Conservation (phyloP, 768 basidiomycete species). For the Hemileccinum impolitum region DNA sequence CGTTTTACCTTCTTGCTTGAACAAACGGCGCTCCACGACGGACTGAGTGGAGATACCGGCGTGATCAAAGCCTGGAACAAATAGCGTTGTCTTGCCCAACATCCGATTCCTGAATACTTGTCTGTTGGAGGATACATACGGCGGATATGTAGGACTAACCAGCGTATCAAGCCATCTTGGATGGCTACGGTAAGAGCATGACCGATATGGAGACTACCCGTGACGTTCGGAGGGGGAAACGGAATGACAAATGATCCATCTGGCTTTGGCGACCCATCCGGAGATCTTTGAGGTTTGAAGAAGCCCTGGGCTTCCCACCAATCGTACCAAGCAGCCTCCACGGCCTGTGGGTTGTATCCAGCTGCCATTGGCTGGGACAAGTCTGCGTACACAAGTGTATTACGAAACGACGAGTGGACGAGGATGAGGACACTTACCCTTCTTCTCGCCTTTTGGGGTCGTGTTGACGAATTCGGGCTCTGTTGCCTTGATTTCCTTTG, state of each 20-base stretch:
- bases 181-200: slow-evolving; percentile 91
- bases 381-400: slow-evolving; percentile 45
- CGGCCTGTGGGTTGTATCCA: slow-evolving; percentile 94
- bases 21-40: slow-evolving; percentile 91
- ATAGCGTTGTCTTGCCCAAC: slow-evolving; percentile 88
- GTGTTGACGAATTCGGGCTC: slow-evolving; percentile 81
- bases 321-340: slow-evolving; percentile 96
- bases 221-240: slow-evolving; percentile 94
- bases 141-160: slow-evolving; percentile 46
- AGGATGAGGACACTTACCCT: slow-evolving; percentile 48
- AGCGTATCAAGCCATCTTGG: slow-evolving; percentile 86
- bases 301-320: slow-evolving; percentile 94
- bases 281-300: slow-evolving; percentile 71
- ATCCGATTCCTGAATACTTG: slow-evolving; percentile 76
- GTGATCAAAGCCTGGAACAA: slow-evolving; percentile 95
- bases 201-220: slow-evolving; percentile 92
- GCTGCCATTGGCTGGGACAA: slow-evolving; percentile 81
- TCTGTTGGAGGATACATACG: neutral
- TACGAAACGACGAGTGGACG: neutral
- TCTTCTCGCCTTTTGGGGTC: slow-evolving; percentile 90
- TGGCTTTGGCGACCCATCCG: slow-evolving; percentile 54
- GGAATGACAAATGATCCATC: slow-evolving; percentile 83
- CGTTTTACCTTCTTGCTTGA: slow-evolving; percentile 76
- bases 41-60: slow-evolving; percentile 98
- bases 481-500: slow-evolving; percentile 70